Evolutionary conservation across 2,329 filamentous ascomycete genomes (phyloP).

Genomic region (Paracamarosporium sp.): DNA sequence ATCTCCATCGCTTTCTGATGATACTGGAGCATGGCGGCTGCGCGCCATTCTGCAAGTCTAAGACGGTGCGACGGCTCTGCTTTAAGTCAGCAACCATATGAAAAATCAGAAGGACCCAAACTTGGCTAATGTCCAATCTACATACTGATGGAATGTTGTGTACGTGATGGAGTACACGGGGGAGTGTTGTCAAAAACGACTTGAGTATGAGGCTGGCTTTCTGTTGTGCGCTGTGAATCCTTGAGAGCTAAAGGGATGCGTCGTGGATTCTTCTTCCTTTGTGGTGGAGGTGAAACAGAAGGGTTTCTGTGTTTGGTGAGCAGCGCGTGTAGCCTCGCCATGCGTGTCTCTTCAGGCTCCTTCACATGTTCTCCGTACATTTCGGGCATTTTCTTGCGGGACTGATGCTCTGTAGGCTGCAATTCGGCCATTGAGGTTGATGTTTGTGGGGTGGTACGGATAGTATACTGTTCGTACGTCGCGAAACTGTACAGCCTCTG

Average conservation of each 20-base stretch:
- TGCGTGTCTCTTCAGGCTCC: neutral
- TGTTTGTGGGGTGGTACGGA: neutral
- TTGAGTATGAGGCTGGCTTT: neutral
- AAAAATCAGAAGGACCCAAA: no score
- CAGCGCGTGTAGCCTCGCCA: conserved; percentile 10
- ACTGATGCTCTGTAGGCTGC: neutral
- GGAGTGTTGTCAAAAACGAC: neutral
- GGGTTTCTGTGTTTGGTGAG: conserved; percentile 1
- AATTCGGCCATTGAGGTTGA: neutral
- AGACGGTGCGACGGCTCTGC: neutral
- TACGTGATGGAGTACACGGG: neutral
- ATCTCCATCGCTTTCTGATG: conserved; percentile 4
- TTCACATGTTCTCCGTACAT: neutral
- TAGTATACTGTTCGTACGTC: neutral
- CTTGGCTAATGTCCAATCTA: neutral
- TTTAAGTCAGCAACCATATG: neutral
- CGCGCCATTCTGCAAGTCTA: conserved; percentile 3
- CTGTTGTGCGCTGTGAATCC: neutral
- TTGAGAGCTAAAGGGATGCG: neutral
- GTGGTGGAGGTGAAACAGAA: neutral
- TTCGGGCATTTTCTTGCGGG: neutral
- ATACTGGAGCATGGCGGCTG: conserved; percentile 2
- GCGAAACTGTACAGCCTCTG: neutral
- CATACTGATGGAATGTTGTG: neutral
- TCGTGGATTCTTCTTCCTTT: neutral